phyloP scores from a whole-genome alignment of 2,329 filamentous ascomycete species.

The Teratosphaeria nubilosa region DNA sequence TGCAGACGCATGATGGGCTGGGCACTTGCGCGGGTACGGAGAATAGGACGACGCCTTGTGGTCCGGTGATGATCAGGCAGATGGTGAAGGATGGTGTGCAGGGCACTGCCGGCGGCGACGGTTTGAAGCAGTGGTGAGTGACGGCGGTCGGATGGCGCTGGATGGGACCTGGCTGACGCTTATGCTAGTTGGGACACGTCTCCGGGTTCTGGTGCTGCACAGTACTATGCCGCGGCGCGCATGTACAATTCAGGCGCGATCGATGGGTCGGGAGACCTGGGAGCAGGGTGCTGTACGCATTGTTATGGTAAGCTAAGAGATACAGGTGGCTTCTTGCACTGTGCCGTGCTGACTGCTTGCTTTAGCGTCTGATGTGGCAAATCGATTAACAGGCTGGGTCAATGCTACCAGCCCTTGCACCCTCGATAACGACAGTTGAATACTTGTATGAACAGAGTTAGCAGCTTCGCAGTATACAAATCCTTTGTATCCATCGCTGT shows the following conservation, averaged over 20 bases:
- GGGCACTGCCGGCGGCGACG: constrained; percentile 34
- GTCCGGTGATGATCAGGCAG: constrained; percentile 21
- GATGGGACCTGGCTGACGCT: background rate
- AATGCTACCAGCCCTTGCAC: constrained; percentile 6
- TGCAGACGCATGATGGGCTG: constrained; percentile 35
- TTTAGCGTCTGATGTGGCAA: constrained; percentile 37
- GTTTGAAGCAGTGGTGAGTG: constrained; percentile 30
- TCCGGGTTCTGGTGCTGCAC: constrained; percentile 20
- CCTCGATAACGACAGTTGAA: constrained; percentile 1
- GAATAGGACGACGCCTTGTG: constrained; percentile 26
- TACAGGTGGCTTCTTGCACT: background rate
- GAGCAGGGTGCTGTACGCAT: constrained; percentile 38
- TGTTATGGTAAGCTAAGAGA: constrained; percentile 35
- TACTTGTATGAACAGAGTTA: background rate
- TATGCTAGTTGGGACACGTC: constrained; percentile 12
- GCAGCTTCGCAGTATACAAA: background rate
- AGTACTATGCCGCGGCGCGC: constrained; percentile 37
- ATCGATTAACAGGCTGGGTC: constrained; percentile 36
- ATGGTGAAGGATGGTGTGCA: constrained; percentile 36
- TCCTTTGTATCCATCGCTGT: too few relatives aligned
- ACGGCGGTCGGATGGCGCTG: background rate
- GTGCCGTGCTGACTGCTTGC: background rate
- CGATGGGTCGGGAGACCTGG: constrained; percentile 19
- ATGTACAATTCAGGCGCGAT: constrained; percentile 41
- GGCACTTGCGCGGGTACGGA: constrained; percentile 27